Evolutionary conservation across 345 rosid genomes (phyloP).

Genomic region (Acer yangbiense): DNA sequence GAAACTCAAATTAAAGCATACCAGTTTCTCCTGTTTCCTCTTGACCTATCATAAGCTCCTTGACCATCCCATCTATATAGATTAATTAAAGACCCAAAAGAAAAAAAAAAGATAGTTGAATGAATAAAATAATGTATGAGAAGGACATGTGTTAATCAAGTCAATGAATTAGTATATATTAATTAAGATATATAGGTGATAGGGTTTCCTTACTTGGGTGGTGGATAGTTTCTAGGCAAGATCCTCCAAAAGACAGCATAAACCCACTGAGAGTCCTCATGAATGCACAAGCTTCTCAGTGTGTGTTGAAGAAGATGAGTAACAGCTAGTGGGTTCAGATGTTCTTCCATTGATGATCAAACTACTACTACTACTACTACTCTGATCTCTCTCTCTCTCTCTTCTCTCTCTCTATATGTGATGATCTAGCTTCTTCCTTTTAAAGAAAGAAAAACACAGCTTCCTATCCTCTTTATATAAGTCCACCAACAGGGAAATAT

Average conservation of each 20-base stretch:
- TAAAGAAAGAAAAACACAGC: conserved; percentile 51
- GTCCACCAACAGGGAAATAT: conserved; percentile 35
- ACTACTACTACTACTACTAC: no score
- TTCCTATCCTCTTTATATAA: conserved; percentile 59
- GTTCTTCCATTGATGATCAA: conserved; percentile 60
- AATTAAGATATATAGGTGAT: not conserved
- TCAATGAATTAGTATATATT: not conserved
- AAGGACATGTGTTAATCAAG: not conserved
- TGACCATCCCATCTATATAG: conserved; percentile 85
- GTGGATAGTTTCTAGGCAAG: conserved; percentile 97
- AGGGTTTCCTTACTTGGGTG: conserved; percentile 77
- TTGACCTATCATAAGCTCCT: conserved; percentile 93
- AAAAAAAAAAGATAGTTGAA: conserved; percentile 5
- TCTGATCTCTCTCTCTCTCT: conserved; percentile 1
- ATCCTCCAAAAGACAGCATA: conserved; percentile 99
- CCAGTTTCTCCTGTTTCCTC: conserved; percentile 99
- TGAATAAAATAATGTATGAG: not conserved
- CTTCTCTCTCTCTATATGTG: not conserved
- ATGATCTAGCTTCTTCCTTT: conserved; percentile 30
- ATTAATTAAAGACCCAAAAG: not conserved
- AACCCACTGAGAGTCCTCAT: conserved; percentile 92
- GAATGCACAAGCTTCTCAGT: conserved; percentile 86
- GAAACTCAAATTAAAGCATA: conserved; percentile 27
- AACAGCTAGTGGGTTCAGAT: conserved; percentile 75
- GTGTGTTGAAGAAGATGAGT: conserved; percentile 99